phyloP scores from a whole-genome alignment of 306 rosid genomes.

The Dicorynia guianensis region DNA sequence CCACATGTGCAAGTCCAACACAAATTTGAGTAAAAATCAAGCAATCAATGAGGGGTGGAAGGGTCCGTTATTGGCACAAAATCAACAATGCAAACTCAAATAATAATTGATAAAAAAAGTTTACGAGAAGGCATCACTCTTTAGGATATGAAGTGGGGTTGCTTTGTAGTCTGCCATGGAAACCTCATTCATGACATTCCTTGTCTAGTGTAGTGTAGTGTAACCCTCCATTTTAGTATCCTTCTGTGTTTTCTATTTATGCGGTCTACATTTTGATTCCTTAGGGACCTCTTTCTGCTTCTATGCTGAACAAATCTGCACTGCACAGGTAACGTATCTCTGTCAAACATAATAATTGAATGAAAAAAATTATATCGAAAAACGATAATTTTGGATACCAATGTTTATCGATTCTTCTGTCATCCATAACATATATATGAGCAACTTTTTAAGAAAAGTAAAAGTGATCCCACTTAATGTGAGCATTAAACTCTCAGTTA shows the following conservation, averaged over 20 bases:
- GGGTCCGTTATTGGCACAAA: neutral
- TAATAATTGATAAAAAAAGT: no score
- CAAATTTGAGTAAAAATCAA: constrained; percentile 7
- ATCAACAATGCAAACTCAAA: neutral
- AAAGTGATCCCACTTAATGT: no score
- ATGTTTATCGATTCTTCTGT: no score
- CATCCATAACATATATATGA: no score
- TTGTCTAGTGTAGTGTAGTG: constrained; percentile 29
- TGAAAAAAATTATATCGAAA: neutral
- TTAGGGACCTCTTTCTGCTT: constrained; percentile 34
- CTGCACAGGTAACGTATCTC: constrained; percentile 14
- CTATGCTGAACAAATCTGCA: constrained; percentile 35
- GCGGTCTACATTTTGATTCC: constrained; percentile 35
- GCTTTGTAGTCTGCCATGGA: constrained; percentile 35
- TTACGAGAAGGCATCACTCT: neutral
- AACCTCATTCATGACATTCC: constrained; percentile 46
- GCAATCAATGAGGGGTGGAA: no score
- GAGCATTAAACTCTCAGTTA: no score
- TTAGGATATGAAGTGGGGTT: constrained; percentile 45
- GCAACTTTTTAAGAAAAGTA: no score
- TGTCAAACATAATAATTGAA: neutral
- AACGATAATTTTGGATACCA: no score
- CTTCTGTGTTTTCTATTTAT: constrained; percentile 23
- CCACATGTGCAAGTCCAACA: constrained; percentile 30
- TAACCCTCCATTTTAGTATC: neutral